Percentiles rank a stretch among this genome's conserved stretches.
Evolutionary conservation across 768 basidiomycete species (phyloP).

Genomic region (Cytidiella melzeri): DNA sequence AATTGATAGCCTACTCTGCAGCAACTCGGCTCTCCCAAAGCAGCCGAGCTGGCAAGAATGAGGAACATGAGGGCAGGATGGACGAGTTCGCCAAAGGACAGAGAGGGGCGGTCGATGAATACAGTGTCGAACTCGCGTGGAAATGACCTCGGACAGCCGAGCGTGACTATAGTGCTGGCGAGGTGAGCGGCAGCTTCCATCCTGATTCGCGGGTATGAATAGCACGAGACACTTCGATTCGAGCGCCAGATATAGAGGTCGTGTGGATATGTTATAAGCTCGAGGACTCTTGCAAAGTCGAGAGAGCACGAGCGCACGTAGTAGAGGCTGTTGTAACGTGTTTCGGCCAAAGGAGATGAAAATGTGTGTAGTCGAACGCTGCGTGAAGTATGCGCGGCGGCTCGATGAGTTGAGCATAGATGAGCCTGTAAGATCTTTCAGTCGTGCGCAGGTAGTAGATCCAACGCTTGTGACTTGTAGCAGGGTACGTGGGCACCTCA

Average conservation of each 20-base stretch:
- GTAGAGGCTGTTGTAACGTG: too few species aligned
- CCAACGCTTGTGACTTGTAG: neutral
- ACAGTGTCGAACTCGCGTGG: neutral
- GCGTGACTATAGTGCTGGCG: neutral
- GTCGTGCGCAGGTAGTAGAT: neutral
- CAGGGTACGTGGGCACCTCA: neutral
- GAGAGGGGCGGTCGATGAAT: too few species aligned
- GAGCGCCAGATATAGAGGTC: neutral
- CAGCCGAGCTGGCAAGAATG: neutral
- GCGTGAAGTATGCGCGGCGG: neutral
- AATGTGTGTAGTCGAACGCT: neutral
- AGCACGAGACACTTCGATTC: neutral
- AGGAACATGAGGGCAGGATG: constrained; percentile 3
- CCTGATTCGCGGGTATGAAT: neutral
- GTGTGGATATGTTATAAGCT: neutral
- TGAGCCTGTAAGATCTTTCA: neutral
- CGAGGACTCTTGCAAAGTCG: neutral
- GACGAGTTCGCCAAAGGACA: neutral
- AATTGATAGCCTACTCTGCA: neutral
- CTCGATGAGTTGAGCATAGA: neutral
- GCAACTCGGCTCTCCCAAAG: neutral
- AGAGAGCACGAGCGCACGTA: neutral
- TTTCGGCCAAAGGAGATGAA: constrained; percentile 2
- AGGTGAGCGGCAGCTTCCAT: neutral
- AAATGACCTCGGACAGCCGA: neutral